Base-by-base conservation (phyloP, 176 grass and related monocot genomes). In the Hyparrhenia diplandra region DNA sequence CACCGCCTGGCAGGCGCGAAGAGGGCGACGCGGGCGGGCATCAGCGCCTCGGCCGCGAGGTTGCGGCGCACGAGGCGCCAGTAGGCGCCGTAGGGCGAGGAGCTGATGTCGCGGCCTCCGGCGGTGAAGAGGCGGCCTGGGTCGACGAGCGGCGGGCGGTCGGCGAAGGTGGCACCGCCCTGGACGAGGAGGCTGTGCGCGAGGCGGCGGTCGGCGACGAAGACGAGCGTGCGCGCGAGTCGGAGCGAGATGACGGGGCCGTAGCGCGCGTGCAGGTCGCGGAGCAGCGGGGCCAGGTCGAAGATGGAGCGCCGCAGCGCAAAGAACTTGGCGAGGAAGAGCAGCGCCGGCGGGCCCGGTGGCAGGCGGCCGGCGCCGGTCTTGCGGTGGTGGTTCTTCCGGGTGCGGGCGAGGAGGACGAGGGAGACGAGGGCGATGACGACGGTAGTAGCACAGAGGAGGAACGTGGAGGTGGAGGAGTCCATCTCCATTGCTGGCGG, bases 21-120 rank as follows among this genome's bases (percentile, higher is more conserved):
- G 66, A 67, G 80, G 10, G 13, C 58, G 60, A 69, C 32, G 64
- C 18, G 55, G 11, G 85, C n/a, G 0, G 87, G 79, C 8, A 52
- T 65, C 16, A 95, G 83, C 20, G 68, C 76, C 69, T 87, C 82
- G 28, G 43, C 59, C n/a, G 75, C 78, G 25, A 94, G 73, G 67
- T 92, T 92, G 0, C 80, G 86, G 36, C 86, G 90, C 10, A 88
- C 29, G 73, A 92, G 86, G 24, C 74, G 93, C 90, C 88, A 92
- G 71, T 83, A 64, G 3, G 90, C 8, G 0, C 88, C 86, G 28
- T 96, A 96, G 7, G 55, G 8, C 3, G 90, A 27, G 18, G 49
- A 39, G 72, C 41, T 92, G 76, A 96, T 46, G 80, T 73, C 84
- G 76, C 76, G 75, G 18, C 69, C 64, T 13, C 74, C 82, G 68